Percentiles rank a stretch among this genome's conserved stretches.
These are phyloP conservation scores for Papilionanthe hybrid DNA, from an alignment of 116 monocot genomes.

Conservation along the genomic window DNA sequence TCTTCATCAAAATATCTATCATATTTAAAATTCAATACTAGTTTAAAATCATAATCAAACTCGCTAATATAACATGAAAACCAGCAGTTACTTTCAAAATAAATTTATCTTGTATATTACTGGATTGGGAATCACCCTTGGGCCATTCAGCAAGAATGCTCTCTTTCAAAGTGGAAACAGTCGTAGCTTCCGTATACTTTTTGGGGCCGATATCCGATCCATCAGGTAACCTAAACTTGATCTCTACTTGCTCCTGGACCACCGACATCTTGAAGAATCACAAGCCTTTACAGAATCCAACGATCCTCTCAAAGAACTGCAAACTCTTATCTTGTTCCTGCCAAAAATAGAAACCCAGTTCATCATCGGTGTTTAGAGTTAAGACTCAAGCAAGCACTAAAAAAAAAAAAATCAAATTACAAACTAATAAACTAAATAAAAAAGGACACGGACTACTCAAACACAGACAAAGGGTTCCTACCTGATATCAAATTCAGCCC, in stretches of 20 bases:
- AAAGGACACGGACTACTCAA: neutral
- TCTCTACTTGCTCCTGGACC: conserved; percentile 57
- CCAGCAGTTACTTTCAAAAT: neutral
- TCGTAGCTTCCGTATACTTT: conserved; percentile 49
- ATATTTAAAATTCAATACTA: neutral
- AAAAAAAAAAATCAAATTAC: neutral
- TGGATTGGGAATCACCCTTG: conserved; percentile 33
- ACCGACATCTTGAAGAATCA: conserved; percentile 34
- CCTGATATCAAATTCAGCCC: conserved; percentile 9
- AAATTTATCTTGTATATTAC: neutral
- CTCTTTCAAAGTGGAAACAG: conserved; percentile 63
- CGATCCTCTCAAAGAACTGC: neutral
- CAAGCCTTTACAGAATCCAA: neutral
- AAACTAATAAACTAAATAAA: no score
- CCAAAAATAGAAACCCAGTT: conserved; percentile 2
- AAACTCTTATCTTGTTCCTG: neutral
- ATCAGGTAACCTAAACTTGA: conserved; percentile 68
- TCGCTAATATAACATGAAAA: neutral
- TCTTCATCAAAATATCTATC: neutral
- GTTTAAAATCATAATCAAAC: neutral
- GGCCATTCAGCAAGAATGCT: conserved; percentile 73
- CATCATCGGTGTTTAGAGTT: neutral
- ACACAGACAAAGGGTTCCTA: neutral
- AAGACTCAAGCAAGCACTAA: neutral
- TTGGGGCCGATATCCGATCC: conserved; percentile 76